Base-by-base conservation (phyloP, 2,329 filamentous ascomycete genomes). In the Colletotrichum sp. region DNA sequence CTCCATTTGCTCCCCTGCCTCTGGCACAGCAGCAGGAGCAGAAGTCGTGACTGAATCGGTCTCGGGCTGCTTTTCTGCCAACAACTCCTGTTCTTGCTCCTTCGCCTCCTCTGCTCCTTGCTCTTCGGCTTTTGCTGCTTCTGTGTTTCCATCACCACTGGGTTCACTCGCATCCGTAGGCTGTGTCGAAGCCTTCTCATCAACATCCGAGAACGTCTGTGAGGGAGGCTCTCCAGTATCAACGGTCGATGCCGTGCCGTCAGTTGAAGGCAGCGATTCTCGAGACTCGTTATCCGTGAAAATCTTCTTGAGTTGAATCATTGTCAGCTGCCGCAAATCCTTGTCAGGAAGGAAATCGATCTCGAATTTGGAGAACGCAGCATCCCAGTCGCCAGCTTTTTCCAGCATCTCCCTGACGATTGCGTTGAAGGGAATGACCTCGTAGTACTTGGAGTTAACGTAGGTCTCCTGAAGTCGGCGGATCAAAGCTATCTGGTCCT, bases 281-380 rank as follows among this genome's bases (percentile, higher is more conserved):
- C 94, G 93, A 4, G 95, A 96, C 78, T 96, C 95, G 80, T 96
- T 94, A 83, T 99, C 96, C 9, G 96, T 92, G 82, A 99, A 99
- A 83, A 99, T 95, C 83, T 98, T 98, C 83, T 95, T 96, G 73
- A 99, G 88, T 82, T 99, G 98, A 77, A 98, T 90, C 75, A 96
- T 95, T 15, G 97, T 98, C 77, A 99, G 88, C 80, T 97, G 93
- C 77, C 96, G 92, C 81, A 99, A 98, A 86, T 99, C 97, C 82
- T 98, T 99, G 84, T 99, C 98, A 0, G 96, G 96, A 80, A 99
- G 94, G 85, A 96, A 99, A 80, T 98, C 95, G 59, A 93, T 92
- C 83, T 99, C 98, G 76, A 99, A 99, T 71, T 97, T 94, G 72
- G 92, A 90, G 86, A 99, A 99, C 0, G 92, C 92, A 29, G 94